These are phyloP conservation scores for Chaetomium strumarium DNA, from an alignment of 2,329 filamentous ascomycete species.

Conservation along the genomic window DNA sequence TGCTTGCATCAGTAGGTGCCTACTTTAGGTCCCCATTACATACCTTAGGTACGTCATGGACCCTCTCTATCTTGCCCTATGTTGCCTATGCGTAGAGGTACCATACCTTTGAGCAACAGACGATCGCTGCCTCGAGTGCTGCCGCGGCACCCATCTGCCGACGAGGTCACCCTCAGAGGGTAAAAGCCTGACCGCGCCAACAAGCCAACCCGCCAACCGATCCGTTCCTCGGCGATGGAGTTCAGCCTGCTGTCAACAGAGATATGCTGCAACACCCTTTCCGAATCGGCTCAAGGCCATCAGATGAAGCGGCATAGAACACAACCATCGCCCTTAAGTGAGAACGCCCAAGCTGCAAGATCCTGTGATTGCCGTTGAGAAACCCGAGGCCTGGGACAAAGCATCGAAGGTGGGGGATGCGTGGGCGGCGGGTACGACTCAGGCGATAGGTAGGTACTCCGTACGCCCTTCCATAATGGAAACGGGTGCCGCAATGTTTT, in stretches of 20 bases:
- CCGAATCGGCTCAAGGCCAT: background rate
- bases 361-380: background rate
- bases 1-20: too few relatives aligned
- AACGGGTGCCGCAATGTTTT: background rate
- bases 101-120: too few relatives aligned
- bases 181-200: conserved; percentile 5
- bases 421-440: conserved; percentile 5
- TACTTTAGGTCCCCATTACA: too few relatives aligned
- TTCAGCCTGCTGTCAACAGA: conserved; percentile 6
- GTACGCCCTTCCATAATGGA: background rate
- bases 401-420: conserved; percentile 8
- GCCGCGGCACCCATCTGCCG: background rate
- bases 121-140: too few relatives aligned
- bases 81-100: too few relatives aligned
- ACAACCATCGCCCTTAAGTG: background rate
- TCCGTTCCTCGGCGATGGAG: background rate
- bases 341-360: conserved; percentile 1
- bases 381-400: conserved; percentile 12
- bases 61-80: too few relatives aligned
- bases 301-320: conserved; percentile 2
- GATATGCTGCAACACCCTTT: background rate
- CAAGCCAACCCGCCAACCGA: background rate
- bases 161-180: background rate
- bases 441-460: background rate
- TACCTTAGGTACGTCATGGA: too few relatives aligned